phyloP scores from a whole-genome alignment of 495 filamentous ascomycete species.

The Penicillium verhagenii region DNA sequence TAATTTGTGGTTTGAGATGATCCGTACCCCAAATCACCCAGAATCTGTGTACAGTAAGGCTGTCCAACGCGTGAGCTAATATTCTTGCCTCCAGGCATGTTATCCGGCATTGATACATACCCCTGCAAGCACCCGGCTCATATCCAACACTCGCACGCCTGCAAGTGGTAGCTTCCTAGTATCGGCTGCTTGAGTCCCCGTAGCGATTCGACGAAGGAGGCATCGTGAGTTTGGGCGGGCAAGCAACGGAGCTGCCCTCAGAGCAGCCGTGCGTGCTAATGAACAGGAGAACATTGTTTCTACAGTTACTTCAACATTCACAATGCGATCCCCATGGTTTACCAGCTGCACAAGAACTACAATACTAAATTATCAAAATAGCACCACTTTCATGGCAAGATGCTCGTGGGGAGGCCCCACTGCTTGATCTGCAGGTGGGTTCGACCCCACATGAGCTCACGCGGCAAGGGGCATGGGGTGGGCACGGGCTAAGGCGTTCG shows the following conservation, averaged over 20 bases:
- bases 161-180: conserved; percentile 59
- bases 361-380: not conserved
- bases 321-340: no score
- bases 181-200: not conserved
- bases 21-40: conserved; percentile 90
- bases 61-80: conserved; percentile 33
- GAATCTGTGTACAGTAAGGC: conserved; percentile 97
- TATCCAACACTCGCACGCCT: conserved; percentile 86
- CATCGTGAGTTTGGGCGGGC: not conserved
- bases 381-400: not conserved
- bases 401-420: not conserved
- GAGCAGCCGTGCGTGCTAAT: no score
- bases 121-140: conserved; percentile 94
- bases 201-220: not conserved
- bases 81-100: not conserved
- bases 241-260: not conserved
- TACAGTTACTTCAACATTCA: not conserved
- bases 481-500: not conserved
- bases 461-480: not conserved
- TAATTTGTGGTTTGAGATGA: not conserved
- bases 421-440: not conserved
- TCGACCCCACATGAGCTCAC: not conserved
- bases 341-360: not conserved
- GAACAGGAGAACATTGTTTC: not conserved
- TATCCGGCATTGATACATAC: conserved; percentile 52